Percentiles rank a stretch among this genome's conserved stretches.
These are phyloP conservation scores for Penicillium daleae DNA, from an alignment of 495 filamentous ascomycete genomes.

Conservation along the genomic window DNA sequence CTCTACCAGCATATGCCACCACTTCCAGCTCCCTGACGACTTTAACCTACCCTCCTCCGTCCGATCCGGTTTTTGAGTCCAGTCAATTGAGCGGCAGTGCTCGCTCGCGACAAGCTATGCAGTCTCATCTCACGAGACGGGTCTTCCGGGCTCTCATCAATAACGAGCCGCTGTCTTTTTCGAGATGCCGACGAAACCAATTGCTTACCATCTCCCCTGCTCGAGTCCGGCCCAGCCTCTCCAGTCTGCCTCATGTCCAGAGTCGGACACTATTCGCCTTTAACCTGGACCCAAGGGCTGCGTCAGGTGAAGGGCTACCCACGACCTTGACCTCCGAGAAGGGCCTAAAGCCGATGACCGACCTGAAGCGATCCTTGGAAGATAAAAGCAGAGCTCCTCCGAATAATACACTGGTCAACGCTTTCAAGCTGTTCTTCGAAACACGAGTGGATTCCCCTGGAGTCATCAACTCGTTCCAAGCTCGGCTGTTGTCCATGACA, in stretches of 20 bases:
- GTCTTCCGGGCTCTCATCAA: constrained; percentile 73
- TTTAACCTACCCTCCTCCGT: neutral
- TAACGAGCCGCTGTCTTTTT: constrained; percentile 60
- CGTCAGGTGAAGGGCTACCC: constrained; percentile 25
- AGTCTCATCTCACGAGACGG: constrained; percentile 76
- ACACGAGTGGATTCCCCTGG: constrained; percentile 51
- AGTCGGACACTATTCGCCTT: constrained; percentile 45
- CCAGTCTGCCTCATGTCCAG: constrained; percentile 26
- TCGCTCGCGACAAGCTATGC: constrained; percentile 58
- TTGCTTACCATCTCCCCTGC: constrained; percentile 36
- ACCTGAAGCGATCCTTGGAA: constrained; percentile 40
- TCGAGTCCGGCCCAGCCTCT: constrained; percentile 28
- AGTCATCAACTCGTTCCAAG: constrained; percentile 68
- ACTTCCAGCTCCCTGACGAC: neutral
- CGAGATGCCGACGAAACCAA: constrained; percentile 42
- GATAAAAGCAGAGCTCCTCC: constrained; percentile 58
- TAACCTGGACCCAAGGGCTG: constrained; percentile 22
- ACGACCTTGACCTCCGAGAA: constrained; percentile 42
- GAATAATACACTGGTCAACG: constrained; percentile 59
- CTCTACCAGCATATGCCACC: constrained; percentile 9
- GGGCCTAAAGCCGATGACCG: constrained; percentile 49
- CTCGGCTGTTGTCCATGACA: constrained; percentile 56
- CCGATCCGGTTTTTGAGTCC: neutral
- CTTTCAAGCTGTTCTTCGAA: constrained; percentile 67
- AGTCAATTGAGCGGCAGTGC: neutral